Evolutionary conservation across 2,329 filamentous ascomycete species (phyloP).

Genomic region (Penicillium hesseltinei): DNA sequence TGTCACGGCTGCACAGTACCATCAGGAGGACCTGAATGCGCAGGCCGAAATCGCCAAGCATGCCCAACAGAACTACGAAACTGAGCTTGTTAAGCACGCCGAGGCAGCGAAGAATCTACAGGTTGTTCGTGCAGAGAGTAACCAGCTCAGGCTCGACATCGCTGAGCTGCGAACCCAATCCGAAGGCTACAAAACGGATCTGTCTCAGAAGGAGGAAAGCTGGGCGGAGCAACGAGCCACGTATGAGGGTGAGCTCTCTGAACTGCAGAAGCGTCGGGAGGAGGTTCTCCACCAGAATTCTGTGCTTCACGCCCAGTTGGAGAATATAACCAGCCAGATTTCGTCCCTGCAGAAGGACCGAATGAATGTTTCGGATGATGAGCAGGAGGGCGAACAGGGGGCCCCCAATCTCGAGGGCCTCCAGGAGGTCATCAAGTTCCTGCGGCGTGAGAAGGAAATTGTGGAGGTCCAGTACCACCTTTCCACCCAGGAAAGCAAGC

Average conservation of each 20-base stretch:
- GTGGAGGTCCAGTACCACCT: constrained; percentile 94
- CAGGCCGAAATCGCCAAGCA: constrained; percentile 92
- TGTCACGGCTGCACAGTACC: constrained; percentile 73
- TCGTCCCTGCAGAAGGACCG: constrained; percentile 74
- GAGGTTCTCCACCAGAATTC: constrained; percentile 88
- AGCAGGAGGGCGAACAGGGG: constrained; percentile 47
- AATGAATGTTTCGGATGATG: constrained; percentile 49
- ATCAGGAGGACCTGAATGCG: constrained; percentile 86
- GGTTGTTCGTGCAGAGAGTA: constrained; percentile 73
- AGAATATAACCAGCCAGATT: constrained; percentile 78
- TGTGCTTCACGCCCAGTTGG: constrained; percentile 83
- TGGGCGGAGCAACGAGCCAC: constrained; percentile 80
- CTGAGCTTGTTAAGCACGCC: constrained; percentile 89
- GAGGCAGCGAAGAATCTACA: constrained; percentile 88
- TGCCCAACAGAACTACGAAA: constrained; percentile 93
- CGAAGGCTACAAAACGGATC: constrained; percentile 76
- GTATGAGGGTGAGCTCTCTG: constrained; percentile 78
- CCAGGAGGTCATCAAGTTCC: constrained; percentile 85
- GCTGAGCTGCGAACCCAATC: constrained; percentile 74
- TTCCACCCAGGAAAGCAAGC: constrained; percentile 81
- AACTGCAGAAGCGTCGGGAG: constrained; percentile 74
- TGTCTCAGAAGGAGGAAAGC: constrained; percentile 78
- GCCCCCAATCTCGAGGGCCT: constrained; percentile 68
- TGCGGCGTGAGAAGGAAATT: constrained; percentile 95
- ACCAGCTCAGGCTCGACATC: constrained; percentile 75